phyloP scores from a whole-genome alignment of 257 asterid genomes.

The Solanum etuberosum region DNA sequence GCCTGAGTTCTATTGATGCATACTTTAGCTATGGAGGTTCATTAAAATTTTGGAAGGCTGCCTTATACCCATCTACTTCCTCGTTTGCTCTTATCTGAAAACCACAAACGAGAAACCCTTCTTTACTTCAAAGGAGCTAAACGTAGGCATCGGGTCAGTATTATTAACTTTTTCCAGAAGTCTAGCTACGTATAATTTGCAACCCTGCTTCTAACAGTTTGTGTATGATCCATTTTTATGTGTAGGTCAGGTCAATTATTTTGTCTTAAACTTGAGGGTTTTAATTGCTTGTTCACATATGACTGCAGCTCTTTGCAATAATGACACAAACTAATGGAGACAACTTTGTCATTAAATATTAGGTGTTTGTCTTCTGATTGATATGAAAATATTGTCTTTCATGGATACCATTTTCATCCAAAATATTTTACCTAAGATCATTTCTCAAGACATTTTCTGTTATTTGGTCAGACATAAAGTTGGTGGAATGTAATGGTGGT shows the following conservation, averaged over 20 bases:
- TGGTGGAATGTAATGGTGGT: not conserved
- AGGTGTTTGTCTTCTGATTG: not conserved
- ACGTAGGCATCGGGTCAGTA: slow-evolving; percentile 83
- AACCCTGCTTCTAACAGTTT: not conserved
- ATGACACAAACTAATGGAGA: not conserved
- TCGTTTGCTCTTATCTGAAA: slow-evolving; percentile 40
- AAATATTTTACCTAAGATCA: not conserved
- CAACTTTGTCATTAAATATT: not conserved
- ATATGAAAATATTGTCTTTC: not conserved
- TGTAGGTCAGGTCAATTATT: not conserved
- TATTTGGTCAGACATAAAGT: not conserved
- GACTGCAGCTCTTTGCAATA: not conserved
- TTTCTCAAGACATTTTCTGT: not conserved
- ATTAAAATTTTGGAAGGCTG: not conserved
- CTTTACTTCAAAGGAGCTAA: slow-evolving; percentile 95
- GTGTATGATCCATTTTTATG: not conserved
- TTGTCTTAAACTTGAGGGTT: not conserved
- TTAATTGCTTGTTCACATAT: not conserved
- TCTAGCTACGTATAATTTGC: not conserved
- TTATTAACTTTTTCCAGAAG: slow-evolving; percentile 1
- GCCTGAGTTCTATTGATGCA: not conserved
- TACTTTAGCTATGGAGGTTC: not conserved
- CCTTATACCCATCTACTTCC: slow-evolving; percentile 91
- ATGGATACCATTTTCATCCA: not conserved
- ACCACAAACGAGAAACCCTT: slow-evolving; percentile 47